These are phyloP conservation scores for Hansfordia pulvinata DNA, from an alignment of 2,329 filamentous ascomycete species.

Conservation along the genomic window DNA sequence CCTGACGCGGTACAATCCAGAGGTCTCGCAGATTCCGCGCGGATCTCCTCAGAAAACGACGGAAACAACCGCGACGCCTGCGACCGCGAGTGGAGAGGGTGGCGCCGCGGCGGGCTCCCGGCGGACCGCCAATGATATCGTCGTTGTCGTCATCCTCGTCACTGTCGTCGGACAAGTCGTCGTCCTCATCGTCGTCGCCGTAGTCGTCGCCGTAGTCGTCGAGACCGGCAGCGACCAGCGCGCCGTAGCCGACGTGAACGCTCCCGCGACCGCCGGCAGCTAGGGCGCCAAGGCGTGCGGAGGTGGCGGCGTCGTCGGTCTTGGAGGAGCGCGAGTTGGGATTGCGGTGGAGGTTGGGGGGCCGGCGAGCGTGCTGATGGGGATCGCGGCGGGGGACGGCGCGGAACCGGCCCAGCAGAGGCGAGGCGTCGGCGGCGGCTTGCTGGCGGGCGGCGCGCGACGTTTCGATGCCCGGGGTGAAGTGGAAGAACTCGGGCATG, in stretches of 20 bases:
- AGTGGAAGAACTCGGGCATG: constrained; percentile 55
- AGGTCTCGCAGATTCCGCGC: constrained; percentile 30
- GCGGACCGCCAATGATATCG: no score
- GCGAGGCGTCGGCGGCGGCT: constrained; percentile 36
- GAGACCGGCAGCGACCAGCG: constrained; percentile 30
- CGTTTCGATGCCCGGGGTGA: constrained; percentile 51
- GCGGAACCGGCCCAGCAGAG: constrained; percentile 51
- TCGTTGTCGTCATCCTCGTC: constrained; percentile 21
- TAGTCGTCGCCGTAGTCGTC: constrained; percentile 17
- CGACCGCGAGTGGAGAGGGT: no score
- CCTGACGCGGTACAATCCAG: constrained; percentile 47
- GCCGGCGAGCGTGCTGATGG: constrained; percentile 5
- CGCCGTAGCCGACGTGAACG: constrained; percentile 43
- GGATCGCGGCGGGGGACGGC: constrained; percentile 36
- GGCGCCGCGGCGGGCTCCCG: no score
- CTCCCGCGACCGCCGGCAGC: constrained; percentile 28
- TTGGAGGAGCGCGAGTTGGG: constrained; percentile 8
- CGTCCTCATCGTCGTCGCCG: constrained; percentile 15
- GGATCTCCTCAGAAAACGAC: constrained; percentile 19
- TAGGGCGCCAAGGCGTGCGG: constrained; percentile 25
- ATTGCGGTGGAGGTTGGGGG: constrained; percentile 3
- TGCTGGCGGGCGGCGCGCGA: constrained; percentile 27
- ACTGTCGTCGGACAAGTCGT: constrained; percentile 10
- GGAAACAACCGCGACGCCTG: constrained; percentile 15
- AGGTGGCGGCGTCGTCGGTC: constrained; percentile 14